Percentiles rank a stretch among this genome's conserved stretches.
Conservation (phyloP, 202 grass and related monocot genomes). For the Musa balbisiana region DNA sequence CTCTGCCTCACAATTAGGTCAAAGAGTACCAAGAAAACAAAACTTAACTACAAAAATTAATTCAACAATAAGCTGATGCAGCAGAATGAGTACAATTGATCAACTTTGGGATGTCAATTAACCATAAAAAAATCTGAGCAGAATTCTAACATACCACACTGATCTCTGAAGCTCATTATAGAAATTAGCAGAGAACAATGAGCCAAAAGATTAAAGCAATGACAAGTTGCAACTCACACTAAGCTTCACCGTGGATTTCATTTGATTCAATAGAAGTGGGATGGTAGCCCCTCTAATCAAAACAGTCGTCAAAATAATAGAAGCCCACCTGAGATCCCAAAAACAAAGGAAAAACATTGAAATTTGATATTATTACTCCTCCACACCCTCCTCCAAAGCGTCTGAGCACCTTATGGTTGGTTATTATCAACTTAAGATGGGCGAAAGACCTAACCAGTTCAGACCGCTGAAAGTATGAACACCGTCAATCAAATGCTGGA, state of each 20-base stretch:
- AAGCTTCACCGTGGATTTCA: conserved; percentile 53
- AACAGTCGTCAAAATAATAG: conserved; percentile 60
- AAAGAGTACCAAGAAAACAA: no score
- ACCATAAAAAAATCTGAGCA: not conserved
- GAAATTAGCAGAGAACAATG: not conserved
- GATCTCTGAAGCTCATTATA: not conserved
- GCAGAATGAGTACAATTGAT: not conserved
- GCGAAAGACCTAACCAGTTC: conserved; percentile 47
- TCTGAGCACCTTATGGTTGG: not conserved
- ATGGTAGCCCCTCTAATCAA: conserved; percentile 46
- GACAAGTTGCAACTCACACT: conserved; percentile 37
- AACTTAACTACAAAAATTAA: no score
- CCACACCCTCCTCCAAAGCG: not conserved
- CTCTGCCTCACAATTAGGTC: no score
- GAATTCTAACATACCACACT: not conserved
- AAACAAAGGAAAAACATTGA: no score
- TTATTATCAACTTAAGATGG: not conserved
- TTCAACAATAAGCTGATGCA: no score
- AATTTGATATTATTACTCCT: no score
- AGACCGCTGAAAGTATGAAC: conserved; percentile 62
- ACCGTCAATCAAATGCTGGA: conserved; percentile 65
- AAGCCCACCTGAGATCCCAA: conserved; percentile 51
- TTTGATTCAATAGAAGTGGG: conserved; percentile 55
- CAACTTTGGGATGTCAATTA: not conserved
- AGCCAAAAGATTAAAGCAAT: not conserved